Conservation (phyloP, 441 rosid species). For the Mallotus japonicus region DNA sequence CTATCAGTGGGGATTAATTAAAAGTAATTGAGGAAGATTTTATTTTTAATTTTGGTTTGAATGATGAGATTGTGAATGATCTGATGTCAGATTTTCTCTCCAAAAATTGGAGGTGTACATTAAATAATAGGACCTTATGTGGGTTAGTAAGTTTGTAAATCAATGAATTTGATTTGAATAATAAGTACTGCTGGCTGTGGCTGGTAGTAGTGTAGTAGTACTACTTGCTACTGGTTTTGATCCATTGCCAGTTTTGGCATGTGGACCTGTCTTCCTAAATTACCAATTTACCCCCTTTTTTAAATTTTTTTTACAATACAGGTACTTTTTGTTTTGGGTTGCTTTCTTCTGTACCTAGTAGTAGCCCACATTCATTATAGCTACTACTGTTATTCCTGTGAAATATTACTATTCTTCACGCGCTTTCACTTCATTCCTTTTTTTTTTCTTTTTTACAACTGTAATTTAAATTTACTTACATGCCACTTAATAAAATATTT, state of each 20-base stretch:
- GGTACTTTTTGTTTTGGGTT: too few species aligned
- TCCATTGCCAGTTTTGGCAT: conserved; percentile 1
- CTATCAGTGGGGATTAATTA: too few species aligned
- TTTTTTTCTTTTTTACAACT: background rate
- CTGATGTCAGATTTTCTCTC: conserved; percentile 4
- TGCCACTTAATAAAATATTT: too few species aligned
- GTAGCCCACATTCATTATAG: background rate
- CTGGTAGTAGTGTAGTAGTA: too few species aligned
- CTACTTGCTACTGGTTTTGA: background rate
- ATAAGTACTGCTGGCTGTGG: too few species aligned
- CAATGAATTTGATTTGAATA: too few species aligned
- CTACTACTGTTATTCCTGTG: background rate
- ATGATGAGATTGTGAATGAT: conserved; percentile 3
- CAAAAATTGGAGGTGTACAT: conserved; percentile 10
- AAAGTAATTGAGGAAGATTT: too few species aligned
- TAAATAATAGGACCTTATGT: conserved; percentile 1
- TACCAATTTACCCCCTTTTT: background rate
- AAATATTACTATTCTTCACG: background rate
- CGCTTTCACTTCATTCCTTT: background rate
- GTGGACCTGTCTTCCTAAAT: background rate
- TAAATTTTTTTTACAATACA: too few species aligned
- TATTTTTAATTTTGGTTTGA: too few species aligned
- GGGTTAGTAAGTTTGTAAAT: too few species aligned
- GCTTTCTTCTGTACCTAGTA: background rate
- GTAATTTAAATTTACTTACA: too few species aligned